phyloP scores from a whole-genome alignment of 2,329 filamentous ascomycete genomes.

The Curvularia hawaiiensis region DNA sequence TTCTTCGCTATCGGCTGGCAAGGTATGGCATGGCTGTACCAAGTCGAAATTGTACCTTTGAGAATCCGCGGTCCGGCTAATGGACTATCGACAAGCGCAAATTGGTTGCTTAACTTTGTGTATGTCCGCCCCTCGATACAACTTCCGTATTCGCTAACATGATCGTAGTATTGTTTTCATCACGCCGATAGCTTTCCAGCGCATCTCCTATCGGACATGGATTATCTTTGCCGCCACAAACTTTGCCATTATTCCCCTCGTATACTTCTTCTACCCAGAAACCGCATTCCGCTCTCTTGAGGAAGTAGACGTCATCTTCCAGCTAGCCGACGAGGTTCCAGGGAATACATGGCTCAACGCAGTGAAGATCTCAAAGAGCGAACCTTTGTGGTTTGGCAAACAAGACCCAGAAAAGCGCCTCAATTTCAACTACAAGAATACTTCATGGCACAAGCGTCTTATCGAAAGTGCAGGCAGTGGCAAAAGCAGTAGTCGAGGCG shows the following conservation, averaged over 20 bases:
- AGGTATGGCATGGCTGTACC: constrained; percentile 66
- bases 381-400: constrained; percentile 63
- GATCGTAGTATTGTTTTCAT: constrained; percentile 64
- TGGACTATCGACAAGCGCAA: constrained; percentile 82
- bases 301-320: constrained; percentile 72
- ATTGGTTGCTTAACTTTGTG: constrained; percentile 71
- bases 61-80: constrained; percentile 88
- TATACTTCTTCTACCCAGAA: constrained; percentile 66
- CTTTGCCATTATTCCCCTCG: constrained; percentile 58
- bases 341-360: constrained; percentile 54
- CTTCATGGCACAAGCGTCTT: constrained; percentile 32
- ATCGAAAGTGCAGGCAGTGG: constrained; percentile 21
- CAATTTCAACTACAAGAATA: constrained; percentile 54
- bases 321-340: constrained; percentile 54
- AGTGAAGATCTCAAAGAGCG: constrained; percentile 55
- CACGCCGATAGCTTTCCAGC: constrained; percentile 64
- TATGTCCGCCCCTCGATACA: constrained; percentile 48
- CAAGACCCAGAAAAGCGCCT: constrained; percentile 53
- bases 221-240: constrained; percentile 62
- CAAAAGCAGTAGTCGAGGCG: constrained; percentile 22
- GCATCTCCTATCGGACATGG: constrained; percentile 61
- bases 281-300: constrained; percentile 63
- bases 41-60: constrained; percentile 84
- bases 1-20: constrained; percentile 87
- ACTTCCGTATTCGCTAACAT: constrained; percentile 39